Percentiles rank a stretch among this genome's conserved stretches.
Conservation (phyloP, 495 filamentous ascomycete genomes). For the Corynascus novoguineensis region DNA sequence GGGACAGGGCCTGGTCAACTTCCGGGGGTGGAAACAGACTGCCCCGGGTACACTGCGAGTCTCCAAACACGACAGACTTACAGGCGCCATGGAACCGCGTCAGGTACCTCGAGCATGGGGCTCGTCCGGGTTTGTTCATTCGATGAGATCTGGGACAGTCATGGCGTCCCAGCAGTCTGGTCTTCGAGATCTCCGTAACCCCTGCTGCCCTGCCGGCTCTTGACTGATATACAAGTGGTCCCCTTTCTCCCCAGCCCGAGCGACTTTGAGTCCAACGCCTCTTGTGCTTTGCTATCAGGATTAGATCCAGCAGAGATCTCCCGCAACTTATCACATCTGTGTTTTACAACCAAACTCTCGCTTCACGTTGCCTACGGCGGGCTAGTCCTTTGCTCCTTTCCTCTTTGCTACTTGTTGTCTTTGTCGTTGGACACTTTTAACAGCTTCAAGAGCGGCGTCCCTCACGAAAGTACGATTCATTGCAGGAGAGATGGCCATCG, state of each 20-base stretch:
- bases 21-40: slow-evolving; percentile 2
- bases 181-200: background rate
- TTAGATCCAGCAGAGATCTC: background rate
- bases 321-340: background rate
- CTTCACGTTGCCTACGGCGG: slow-evolving; percentile 1
- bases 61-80: too few relatives aligned
- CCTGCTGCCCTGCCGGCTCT: slow-evolving; percentile 8
- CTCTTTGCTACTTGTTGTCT: background rate
- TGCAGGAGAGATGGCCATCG: slow-evolving; percentile 35
- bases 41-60: background rate
- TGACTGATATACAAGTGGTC: slow-evolving; percentile 1
- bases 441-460: background rate
- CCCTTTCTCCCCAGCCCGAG: background rate
- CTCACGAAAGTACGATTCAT: too few relatives aligned
- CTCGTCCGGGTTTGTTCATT: slow-evolving; percentile 18
- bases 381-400: slow-evolving; percentile 15
- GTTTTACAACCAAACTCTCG: background rate
- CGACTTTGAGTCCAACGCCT: too few relatives aligned
- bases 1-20: slow-evolving; percentile 1
- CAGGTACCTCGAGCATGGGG: slow-evolving; percentile 6
- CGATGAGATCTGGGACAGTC: slow-evolving; percentile 22
- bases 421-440: background rate
- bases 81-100: background rate
- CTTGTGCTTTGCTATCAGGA: background rate
- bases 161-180: slow-evolving; percentile 25